Percentiles rank a stretch among this genome's conserved stretches.
Conservation (phyloP, 2,329 filamentous ascomycete genomes). For the Fusarium xyrophilum region DNA sequence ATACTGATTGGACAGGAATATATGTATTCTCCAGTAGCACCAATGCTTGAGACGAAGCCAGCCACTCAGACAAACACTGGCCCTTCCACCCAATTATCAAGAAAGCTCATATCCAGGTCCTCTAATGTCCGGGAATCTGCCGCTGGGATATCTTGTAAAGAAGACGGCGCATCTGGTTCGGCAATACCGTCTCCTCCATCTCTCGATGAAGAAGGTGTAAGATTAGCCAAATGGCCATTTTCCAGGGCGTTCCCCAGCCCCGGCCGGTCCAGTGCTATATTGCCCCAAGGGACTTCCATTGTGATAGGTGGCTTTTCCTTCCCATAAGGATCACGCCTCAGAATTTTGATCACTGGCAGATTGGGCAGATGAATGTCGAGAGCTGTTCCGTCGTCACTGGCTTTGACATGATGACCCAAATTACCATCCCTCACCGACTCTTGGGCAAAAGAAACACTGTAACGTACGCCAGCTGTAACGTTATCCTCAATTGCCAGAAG, state of each 20-base stretch:
- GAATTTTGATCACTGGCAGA: conserved; percentile 50
- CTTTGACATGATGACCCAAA: conserved; percentile 21
- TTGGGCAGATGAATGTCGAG: conserved; percentile 53
- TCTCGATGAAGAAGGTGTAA: not conserved
- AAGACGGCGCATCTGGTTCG: not conserved
- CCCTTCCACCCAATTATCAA: conserved; percentile 4
- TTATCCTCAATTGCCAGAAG: conserved; percentile 53
- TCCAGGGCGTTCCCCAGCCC: not conserved
- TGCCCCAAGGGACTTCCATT: not conserved
- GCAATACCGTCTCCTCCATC: not conserved
- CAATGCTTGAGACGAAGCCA: no score
- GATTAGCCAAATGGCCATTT: no score
- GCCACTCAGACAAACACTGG: not conserved
- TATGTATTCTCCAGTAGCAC: not conserved
- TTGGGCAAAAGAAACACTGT: conserved; percentile 30
- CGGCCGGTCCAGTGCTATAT: not conserved
- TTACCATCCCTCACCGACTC: conserved; percentile 31
- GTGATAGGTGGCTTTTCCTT: not conserved
- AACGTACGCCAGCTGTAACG: conserved; percentile 40
- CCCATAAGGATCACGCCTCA: not conserved
- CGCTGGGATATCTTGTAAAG: not conserved
- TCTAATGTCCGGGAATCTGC: conserved; percentile 1
- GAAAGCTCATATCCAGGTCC: conserved; percentile 10
- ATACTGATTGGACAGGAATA: not conserved
- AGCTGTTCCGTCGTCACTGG: conserved; percentile 10